Percentiles rank a stretch among this genome's conserved stretches.
Conservation (phyloP, 257 asterid genomes). For the Lycium ferocissimum region DNA sequence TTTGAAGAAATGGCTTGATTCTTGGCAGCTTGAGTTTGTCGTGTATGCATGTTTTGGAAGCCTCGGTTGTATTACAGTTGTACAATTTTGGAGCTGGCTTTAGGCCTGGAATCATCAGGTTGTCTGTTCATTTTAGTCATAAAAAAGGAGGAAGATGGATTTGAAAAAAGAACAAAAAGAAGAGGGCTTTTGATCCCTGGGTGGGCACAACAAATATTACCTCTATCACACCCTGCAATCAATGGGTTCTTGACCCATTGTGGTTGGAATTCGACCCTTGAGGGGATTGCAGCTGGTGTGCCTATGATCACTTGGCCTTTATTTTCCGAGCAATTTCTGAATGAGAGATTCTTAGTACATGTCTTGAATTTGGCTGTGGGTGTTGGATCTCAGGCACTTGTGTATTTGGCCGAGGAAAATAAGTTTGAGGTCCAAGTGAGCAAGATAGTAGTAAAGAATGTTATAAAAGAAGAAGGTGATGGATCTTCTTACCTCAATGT, state of each 20-base stretch:
- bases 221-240: background rate
- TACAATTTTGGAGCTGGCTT: conserved; percentile 2
- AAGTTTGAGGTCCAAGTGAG: background rate
- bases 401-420: background rate
- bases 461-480: background rate
- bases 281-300: background rate
- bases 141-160: background rate
- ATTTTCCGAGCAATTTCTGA: background rate
- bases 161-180: background rate
- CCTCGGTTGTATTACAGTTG: background rate
- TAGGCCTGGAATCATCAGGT: background rate
- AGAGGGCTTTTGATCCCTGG: background rate
- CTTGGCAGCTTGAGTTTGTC: background rate
- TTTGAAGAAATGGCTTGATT: conserved; percentile 8
- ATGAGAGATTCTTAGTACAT: conserved; percentile 7
- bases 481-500: conserved; percentile 25
- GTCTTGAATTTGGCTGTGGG: background rate
- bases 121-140: background rate
- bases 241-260: conserved; percentile 28
- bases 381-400: background rate
- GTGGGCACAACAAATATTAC: background rate
- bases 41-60: conserved; percentile 19
- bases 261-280: conserved; percentile 24
- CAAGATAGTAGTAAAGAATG: background rate
- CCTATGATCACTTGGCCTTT: conserved; percentile 28